phyloP scores from a whole-genome alignment of 176 grass and related monocot species.

The Guadua angustifolia region DNA sequence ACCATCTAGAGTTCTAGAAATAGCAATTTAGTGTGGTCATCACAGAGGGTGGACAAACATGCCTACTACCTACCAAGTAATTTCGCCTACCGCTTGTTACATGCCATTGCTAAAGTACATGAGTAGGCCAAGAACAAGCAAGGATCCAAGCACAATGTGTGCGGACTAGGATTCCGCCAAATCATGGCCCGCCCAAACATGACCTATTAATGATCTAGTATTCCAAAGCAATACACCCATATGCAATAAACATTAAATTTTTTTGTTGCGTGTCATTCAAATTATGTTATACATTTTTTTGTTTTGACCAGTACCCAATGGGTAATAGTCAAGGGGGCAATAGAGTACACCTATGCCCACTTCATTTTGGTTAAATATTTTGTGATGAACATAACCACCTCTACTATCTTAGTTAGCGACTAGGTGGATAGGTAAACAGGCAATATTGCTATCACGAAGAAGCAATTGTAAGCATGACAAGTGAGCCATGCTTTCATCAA shows the following conservation, averaged over 20 bases:
- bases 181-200: neutral
- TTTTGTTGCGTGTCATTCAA: neutral
- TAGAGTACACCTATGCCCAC: neutral
- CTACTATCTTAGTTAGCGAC: neutral
- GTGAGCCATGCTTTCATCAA: neutral
- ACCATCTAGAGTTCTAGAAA: neutral
- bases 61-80: neutral
- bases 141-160: neutral
- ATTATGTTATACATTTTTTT: neutral
- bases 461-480: neutral
- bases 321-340: neutral
- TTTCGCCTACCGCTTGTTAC: neutral
- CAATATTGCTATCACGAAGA: neutral
- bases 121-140: neutral
- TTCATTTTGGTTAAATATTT: neutral
- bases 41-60: neutral
- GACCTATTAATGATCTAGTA: neutral
- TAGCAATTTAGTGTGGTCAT: neutral
- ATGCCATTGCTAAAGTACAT: neutral
- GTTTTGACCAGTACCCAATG: neutral
- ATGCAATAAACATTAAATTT: neutral
- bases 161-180: neutral
- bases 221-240: neutral
- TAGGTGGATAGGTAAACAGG: neutral
- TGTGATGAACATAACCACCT: neutral